These are phyloP conservation scores for Ceratocystis colombiana DNA, from an alignment of 2,329 filamentous ascomycete species.

Conservation along the genomic window DNA sequence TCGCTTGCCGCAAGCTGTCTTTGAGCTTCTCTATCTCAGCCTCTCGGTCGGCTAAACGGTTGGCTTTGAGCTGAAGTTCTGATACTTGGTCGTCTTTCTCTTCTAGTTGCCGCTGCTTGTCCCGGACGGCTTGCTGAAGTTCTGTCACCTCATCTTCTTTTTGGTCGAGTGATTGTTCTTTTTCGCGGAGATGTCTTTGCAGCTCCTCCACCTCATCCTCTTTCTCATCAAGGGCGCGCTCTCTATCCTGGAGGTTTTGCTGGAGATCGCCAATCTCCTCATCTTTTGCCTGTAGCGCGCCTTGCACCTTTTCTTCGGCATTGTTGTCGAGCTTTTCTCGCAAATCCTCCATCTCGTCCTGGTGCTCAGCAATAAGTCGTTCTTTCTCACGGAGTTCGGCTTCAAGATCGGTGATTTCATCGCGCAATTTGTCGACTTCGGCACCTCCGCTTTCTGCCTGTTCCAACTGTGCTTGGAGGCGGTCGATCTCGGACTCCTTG, in stretches of 20 bases:
- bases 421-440: slow-evolving; percentile 45
- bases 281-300: slow-evolving; percentile 46
- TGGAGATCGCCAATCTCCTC: slow-evolving; percentile 35
- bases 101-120: not conserved
- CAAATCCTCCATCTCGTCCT: slow-evolving; percentile 63
- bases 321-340: slow-evolving; percentile 44
- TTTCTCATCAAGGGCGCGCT: slow-evolving; percentile 19
- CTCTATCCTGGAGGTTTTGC: slow-evolving; percentile 17
- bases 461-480: slow-evolving; percentile 48
- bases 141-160: slow-evolving; percentile 14
- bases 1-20: slow-evolving; percentile 18
- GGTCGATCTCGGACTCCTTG: slow-evolving; percentile 50
- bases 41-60: slow-evolving; percentile 19
- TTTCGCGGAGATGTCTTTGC: slow-evolving; percentile 31
- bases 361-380: slow-evolving; percentile 58
- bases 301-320: slow-evolving; percentile 37
- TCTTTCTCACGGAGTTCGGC: slow-evolving; percentile 67
- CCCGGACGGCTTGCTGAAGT: slow-evolving; percentile 36
- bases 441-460: slow-evolving; percentile 34
- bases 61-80: slow-evolving; percentile 20
- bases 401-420: slow-evolving; percentile 67
- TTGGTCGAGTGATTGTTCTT: slow-evolving; percentile 20
- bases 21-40: slow-evolving; percentile 22
- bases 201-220: slow-evolving; percentile 30
- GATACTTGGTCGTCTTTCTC: slow-evolving; percentile 16